phyloP scores from a whole-genome alignment of 805 yeast species.

The Metschnikowia dekortorum region DNA sequence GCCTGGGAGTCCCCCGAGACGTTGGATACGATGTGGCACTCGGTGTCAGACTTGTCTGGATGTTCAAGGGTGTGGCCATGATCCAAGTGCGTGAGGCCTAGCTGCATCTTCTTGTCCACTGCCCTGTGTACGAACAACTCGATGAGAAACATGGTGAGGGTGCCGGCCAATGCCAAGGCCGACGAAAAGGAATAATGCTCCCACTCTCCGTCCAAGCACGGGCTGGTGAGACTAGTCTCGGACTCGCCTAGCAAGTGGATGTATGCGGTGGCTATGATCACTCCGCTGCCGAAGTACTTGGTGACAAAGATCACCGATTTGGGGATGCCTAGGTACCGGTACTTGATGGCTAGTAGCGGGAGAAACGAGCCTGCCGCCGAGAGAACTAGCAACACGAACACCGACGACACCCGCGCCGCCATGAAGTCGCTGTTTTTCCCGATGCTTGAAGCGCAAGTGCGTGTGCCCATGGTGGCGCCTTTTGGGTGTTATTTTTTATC shows the following conservation, averaged over 20 bases:
- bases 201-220: conserved; percentile 27
- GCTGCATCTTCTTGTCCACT: conserved; percentile 4
- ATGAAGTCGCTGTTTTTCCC: conserved; percentile 12
- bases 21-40: background rate
- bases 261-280: conserved; percentile 34
- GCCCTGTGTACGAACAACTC: conserved; percentile 19
- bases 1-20: background rate
- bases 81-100: background rate
- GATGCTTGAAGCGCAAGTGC: background rate
- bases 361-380: conserved; percentile 30
- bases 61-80: background rate
- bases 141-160: conserved; percentile 27
- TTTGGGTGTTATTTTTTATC: background rate
- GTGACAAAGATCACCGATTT: conserved; percentile 24
- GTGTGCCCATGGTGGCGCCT: background rate
- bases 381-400: conserved; percentile 27
- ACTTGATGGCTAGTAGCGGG: conserved; percentile 24
- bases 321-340: conserved; percentile 22
- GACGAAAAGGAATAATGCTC: conserved; percentile 30
- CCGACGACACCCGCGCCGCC: conserved; percentile 26
- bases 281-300: conserved; percentile 32
- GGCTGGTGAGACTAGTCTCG: conserved; percentile 19
- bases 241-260: conserved; percentile 34
- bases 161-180: conserved; percentile 30
- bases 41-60: background rate